Percentiles rank a stretch among this genome's conserved stretches.
Evolutionary conservation across 257 asterid genomes (phyloP).

Genomic region (Petunia secreta): DNA sequence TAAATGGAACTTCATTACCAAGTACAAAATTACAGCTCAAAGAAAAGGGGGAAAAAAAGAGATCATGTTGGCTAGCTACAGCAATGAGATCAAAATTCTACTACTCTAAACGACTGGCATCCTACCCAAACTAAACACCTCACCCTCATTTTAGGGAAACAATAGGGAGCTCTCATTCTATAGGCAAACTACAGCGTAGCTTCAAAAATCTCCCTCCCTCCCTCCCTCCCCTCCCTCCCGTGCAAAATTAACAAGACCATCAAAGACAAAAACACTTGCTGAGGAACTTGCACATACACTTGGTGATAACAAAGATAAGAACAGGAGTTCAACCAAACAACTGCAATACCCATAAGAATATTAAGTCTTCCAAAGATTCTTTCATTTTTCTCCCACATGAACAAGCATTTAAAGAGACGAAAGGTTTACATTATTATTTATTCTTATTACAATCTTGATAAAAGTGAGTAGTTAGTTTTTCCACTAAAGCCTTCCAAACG

Average conservation of each 20-base stretch:
- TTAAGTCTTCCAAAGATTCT: neutral
- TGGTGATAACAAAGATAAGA: neutral
- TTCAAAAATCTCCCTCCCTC: neutral
- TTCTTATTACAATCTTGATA: neutral
- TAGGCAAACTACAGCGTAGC: neutral
- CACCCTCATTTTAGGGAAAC: neutral
- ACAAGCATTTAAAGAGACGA: slow-evolving; percentile 16
- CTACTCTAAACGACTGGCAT: no score
- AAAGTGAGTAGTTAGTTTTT: neutral
- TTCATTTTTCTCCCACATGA: slow-evolving; percentile 11
- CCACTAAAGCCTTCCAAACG: slow-evolving; percentile 26
- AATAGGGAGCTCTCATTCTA: neutral
- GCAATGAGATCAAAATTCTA: no score
- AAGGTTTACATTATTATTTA: slow-evolving; percentile 2
- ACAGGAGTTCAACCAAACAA: neutral
- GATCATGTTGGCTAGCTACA: no score
- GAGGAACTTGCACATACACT: neutral
- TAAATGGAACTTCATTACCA: no score
- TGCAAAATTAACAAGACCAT: neutral
- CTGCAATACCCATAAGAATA: neutral
- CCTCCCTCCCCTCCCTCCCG: neutral
- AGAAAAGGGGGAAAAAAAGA: no score
- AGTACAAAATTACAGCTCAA: no score
- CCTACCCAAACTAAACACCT: no score
- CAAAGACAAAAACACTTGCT: neutral